Base-by-base conservation (phyloP, 78 protist species). In the Dictyostelium brefeldianum region DNA sequence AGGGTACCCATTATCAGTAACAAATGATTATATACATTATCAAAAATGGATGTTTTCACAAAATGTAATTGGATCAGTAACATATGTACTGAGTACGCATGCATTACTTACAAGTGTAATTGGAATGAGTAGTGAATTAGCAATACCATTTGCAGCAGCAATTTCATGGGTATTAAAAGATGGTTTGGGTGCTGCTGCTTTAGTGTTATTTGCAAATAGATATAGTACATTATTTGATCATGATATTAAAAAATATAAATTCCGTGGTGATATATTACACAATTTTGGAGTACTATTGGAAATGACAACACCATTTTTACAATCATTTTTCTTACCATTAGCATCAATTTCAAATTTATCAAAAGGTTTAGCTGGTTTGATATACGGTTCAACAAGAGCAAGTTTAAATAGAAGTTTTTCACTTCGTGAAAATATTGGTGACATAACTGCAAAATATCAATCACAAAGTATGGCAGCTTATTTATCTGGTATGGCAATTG, bases 391-490 rank as follows among this genome's bases (percentile, higher is more conserved):
- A 4, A 91, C 95, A 7, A 91, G 89, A 69, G 95, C 95, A 77
- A 70, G 83, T 18, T 47, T 91, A 17, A 59, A 91, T 47, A 51
- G 80, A 53, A 65, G 78, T 18, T 91, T 91, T 83, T 83, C 95
- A 70, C 15, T 81, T 7, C 59, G 74, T 41, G 85, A 91, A 36
- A 91, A 91, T 36, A 36, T 91, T 36, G 95, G 95, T 74, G 95
- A 91, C 56, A 91, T 91, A 22, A 91, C 95, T 15, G 95, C 95
- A 20, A 91, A 91, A 43, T 77, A 82, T 41, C 95, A 91, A 65
- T 83, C 95, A 43, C 95, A 91, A 29, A 79, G 83, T 22, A 87
- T 87, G 93, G 64, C 93, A 7, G 70, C 93, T 2, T 87, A 87
- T 87, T 43, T 87, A 25, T 57, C 80, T 0, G 93, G 93, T 51